phyloP scores from a whole-genome alignment of 1,284 basidiomycete species.

The Rhodotorula sp. region DNA sequence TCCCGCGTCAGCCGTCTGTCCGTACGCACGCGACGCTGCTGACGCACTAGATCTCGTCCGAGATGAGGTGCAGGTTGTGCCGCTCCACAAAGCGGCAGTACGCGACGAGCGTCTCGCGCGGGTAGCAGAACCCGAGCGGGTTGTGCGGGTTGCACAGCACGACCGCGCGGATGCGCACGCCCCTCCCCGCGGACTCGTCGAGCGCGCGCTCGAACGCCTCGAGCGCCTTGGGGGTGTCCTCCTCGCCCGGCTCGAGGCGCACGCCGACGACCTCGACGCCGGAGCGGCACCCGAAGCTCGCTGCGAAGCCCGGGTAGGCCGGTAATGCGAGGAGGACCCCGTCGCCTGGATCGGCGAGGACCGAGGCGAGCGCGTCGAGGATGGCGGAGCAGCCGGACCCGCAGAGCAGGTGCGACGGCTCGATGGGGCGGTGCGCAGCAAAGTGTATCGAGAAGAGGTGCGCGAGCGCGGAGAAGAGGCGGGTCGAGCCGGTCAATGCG shows the following conservation, averaged over 20 bases:
- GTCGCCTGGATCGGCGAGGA: constrained; percentile 54
- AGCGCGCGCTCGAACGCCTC: constrained; percentile 25
- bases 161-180: constrained; percentile 32
- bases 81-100: constrained; percentile 55
- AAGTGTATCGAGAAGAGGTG: constrained; percentile 36
- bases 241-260: constrained; percentile 29
- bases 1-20: background rate
- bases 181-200: constrained; percentile 4
- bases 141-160: constrained; percentile 56
- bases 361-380: constrained; percentile 53
- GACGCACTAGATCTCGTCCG: constrained; percentile 54
- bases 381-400: constrained; percentile 45
- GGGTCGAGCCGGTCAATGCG: constrained; percentile 32
- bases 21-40: no score
- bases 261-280: constrained; percentile 50
- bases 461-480: constrained; percentile 35
- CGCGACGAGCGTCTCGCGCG: constrained; percentile 52
- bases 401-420: constrained; percentile 45
- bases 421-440: constrained; percentile 39
- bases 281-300: constrained; percentile 37
- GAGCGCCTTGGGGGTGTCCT: constrained; percentile 27
- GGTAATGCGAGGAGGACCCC: constrained; percentile 49
- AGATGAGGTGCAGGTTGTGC: constrained; percentile 54
- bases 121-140: constrained; percentile 51
- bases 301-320: constrained; percentile 50